These are phyloP conservation scores for Euryodendron excelsum DNA, from an alignment of 148 eudicot species.

Conservation along the genomic window DNA sequence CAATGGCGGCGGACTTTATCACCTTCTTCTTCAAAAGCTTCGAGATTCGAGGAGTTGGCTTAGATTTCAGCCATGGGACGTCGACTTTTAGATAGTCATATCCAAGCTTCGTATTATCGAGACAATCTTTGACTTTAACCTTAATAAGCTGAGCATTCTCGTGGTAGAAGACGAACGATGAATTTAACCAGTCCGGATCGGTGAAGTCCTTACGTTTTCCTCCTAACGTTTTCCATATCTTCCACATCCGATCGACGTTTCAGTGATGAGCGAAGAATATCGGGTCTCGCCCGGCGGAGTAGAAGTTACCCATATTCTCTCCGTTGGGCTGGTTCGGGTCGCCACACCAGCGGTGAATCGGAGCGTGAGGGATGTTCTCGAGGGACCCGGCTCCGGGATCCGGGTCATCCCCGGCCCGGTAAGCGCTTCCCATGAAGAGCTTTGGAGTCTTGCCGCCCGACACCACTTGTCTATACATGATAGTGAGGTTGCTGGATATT, in stretches of 20 bases:
- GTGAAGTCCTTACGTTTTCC: constrained; percentile 44
- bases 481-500: constrained; percentile 43
- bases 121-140: constrained; percentile 54
- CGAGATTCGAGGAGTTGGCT: constrained; percentile 37
- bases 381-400: constrained; percentile 59
- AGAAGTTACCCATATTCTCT: constrained; percentile 84
- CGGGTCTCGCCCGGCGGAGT: constrained; percentile 75
- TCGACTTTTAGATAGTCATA: constrained; percentile 58
- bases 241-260: constrained; percentile 70
- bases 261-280: constrained; percentile 70
- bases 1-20: constrained; percentile 16
- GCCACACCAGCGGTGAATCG: constrained; percentile 71
- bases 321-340: constrained; percentile 48
- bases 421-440: constrained; percentile 72
- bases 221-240: constrained; percentile 59
- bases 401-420: constrained; percentile 57
- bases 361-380: constrained; percentile 70
- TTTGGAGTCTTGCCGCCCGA: constrained; percentile 42
- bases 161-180: constrained; percentile 65
- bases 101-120: constrained; percentile 51
- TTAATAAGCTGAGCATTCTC: constrained; percentile 60
- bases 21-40: constrained; percentile 30
- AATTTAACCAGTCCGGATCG: constrained; percentile 58
- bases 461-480: constrained; percentile 85
- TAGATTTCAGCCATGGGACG: constrained; percentile 49